phyloP scores from a whole-genome alignment of 1,139 yeast species.

The Yamadazyma epiphylla region DNA sequence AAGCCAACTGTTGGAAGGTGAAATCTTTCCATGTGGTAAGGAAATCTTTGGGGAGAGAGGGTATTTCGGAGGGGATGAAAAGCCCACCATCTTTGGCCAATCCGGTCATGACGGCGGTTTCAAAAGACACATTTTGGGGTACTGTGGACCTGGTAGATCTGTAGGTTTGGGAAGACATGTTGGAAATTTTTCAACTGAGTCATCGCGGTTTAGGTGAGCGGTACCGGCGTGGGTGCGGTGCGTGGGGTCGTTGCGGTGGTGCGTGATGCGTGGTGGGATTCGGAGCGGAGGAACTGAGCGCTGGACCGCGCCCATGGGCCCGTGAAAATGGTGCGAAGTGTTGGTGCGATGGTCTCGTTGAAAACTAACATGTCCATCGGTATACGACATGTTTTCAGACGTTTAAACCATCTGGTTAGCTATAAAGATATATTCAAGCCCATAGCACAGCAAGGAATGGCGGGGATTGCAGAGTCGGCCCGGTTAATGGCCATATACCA shows the following conservation, averaged over 20 bases:
- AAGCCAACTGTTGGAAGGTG: constrained; percentile 82
- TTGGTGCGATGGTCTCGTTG: no score
- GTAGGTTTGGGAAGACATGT: constrained; percentile 49
- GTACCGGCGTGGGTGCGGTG: no score
- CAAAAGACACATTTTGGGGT: constrained; percentile 63
- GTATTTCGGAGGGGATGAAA: constrained; percentile 81
- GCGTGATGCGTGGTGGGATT: no score
- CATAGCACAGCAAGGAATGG: constrained; percentile 2
- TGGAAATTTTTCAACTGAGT: constrained; percentile 4
- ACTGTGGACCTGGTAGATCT: constrained; percentile 79
- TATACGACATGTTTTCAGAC: no score
- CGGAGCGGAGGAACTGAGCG: no score
- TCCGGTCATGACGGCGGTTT: constrained; percentile 90
- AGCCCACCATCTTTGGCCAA: constrained; percentile 96
- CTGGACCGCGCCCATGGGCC: no score
- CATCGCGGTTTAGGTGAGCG: constrained; percentile 3
- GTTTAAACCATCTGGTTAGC: no score
- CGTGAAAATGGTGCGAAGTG: background rate
- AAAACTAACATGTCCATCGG: background rate
- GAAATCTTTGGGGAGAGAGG: constrained; percentile 59
- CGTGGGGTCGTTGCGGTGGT: no score
- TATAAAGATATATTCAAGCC: no score
- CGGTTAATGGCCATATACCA: no score
- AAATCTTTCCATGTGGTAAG: constrained; percentile 67
- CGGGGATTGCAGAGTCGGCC: constrained; percentile 1